These are phyloP conservation scores for Boletus bicolor DNA, from an alignment of 768 basidiomycete genomes.

Conservation along the genomic window DNA sequence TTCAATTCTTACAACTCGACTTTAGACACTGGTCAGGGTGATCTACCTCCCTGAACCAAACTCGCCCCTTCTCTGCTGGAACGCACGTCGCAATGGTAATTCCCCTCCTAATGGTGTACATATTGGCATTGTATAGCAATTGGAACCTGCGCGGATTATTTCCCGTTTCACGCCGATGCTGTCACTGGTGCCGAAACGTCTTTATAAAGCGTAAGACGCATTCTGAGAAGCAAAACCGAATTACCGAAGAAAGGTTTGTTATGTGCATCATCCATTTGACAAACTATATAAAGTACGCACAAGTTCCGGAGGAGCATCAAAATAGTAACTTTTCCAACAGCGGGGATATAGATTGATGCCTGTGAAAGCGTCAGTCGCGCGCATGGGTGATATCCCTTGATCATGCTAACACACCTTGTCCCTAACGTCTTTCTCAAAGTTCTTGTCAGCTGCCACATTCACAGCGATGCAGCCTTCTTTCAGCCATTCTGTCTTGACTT, in stretches of 20 bases:
- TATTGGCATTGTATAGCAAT: conserved; percentile 29
- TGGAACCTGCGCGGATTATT: conserved; percentile 11
- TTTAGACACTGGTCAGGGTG: conserved; percentile 19
- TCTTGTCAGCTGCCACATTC: conserved; percentile 93
- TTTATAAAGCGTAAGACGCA: conserved; percentile 31
- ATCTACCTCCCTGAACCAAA: conserved; percentile 11
- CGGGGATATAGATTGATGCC: conserved; percentile 93
- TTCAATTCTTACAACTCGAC: conserved; percentile 5
- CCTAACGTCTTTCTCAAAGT: conserved; percentile 90
- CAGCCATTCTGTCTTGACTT: conserved; percentile 82
- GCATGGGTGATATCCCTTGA: conserved; percentile 11
- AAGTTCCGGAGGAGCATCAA: conserved; percentile 96
- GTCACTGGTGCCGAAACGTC: not conserved
- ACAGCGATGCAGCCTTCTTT: conserved; percentile 94
- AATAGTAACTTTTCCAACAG: conserved; percentile 98
- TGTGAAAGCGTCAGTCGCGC: not conserved
- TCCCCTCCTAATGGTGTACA: conserved; percentile 33
- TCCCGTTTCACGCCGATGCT: conserved; percentile 11
- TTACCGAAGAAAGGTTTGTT: not conserved
- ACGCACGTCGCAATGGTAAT: conserved; percentile 26
- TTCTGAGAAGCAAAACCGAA: conserved; percentile 12
- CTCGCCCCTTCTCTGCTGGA: conserved; percentile 14
- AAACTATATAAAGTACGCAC: conserved; percentile 43
- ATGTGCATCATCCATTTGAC: conserved; percentile 3
- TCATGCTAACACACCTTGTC: conserved; percentile 63